Conservation (phyloP, 208 protist genomes). For the Acanthamoeba comandoni region DNA sequence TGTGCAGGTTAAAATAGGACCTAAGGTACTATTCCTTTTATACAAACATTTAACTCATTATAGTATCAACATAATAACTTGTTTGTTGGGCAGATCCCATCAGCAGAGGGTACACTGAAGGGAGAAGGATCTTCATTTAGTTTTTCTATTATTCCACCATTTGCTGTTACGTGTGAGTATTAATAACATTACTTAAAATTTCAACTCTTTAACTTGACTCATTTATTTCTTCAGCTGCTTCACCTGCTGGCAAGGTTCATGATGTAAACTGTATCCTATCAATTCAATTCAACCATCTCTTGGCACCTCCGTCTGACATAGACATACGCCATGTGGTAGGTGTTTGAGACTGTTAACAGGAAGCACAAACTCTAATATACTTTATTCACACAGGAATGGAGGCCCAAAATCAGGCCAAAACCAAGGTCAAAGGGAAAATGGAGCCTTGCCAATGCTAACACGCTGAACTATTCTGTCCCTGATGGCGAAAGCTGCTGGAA, state of each 20-base stretch:
- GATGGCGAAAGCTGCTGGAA: neutral
- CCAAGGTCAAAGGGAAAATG: conserved; percentile 27
- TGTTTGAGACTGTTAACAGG: neutral
- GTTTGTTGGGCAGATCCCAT: conserved; percentile 24
- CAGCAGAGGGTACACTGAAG: conserved; percentile 53
- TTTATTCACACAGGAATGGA: conserved; percentile 19
- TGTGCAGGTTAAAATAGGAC: conserved; percentile 69
- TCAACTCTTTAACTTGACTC: neutral
- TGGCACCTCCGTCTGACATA: neutral
- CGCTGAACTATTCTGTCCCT: conserved; percentile 41
- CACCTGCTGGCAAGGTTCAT: neutral
- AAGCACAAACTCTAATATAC: neutral
- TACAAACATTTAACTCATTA: neutral
- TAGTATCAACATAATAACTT: neutral
- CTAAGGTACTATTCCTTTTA: conserved; percentile 20
- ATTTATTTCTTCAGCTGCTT: neutral
- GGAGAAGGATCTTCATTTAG: neutral
- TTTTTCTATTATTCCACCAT: conserved; percentile 35
- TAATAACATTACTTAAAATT: neutral
- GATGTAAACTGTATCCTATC: neutral
- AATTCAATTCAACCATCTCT: conserved; percentile 62
- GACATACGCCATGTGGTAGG: conserved; percentile 23
- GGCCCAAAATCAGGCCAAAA: neutral
- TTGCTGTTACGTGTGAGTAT: neutral
- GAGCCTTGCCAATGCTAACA: neutral